Conservation (phyloP, 441 rosid genomes). For the Syzygium syzygioides region DNA sequence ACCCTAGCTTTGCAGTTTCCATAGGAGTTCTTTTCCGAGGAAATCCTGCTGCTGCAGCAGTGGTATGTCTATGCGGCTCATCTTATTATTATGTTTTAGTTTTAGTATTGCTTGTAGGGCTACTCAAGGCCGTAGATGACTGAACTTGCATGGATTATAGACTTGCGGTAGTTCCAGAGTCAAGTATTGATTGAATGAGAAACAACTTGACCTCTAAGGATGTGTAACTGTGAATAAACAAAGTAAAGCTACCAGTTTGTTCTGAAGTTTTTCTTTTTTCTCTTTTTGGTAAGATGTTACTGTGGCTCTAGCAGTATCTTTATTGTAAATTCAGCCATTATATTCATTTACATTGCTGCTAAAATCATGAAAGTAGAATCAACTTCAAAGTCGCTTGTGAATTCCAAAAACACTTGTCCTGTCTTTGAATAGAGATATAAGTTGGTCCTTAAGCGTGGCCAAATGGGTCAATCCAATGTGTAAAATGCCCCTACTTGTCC, state of each 20-base stretch:
- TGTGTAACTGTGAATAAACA: not conserved
- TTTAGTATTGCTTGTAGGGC: not conserved
- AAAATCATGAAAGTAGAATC: not conserved
- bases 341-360: not conserved
- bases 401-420: not conserved
- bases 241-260: not conserved
- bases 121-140: not conserved
- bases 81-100: not conserved
- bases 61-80: constrained; percentile 35
- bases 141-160: not conserved
- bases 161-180: not conserved
- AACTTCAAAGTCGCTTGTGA: not conserved
- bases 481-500: not conserved
- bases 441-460: not conserved
- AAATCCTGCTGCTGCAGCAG: constrained; percentile 82
- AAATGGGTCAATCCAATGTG: not conserved
- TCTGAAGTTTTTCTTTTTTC: not conserved
- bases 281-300: not conserved
- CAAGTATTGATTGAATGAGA: not conserved
- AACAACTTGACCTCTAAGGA: not conserved
- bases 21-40: constrained; percentile 86
- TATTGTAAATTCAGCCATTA: not conserved
- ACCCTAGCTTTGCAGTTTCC: constrained; percentile 96
- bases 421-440: constrained; percentile 1
- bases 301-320: not conserved